Evolutionary conservation across 108 stramenopile species (phyloP).

Genomic region (Skeletonema tropicum): DNA sequence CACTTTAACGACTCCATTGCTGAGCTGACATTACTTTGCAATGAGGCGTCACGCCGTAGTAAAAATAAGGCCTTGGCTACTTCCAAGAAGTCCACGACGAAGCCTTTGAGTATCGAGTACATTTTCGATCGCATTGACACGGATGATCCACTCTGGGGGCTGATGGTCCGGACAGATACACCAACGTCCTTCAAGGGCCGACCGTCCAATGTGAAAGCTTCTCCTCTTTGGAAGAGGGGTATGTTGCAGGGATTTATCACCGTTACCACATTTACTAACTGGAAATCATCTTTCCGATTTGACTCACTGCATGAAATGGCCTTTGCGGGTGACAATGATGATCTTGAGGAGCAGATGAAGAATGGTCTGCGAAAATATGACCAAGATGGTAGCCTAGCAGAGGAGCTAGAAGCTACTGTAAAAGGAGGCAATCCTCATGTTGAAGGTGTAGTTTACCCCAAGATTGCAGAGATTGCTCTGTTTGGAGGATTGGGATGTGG

Average conservation of each 20-base stretch:
- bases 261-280: constrained; percentile 90
- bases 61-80: constrained; percentile 1
- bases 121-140: constrained; percentile 92
- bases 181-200: constrained; percentile 35
- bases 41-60: constrained; percentile 81
- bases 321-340: constrained; percentile 68
- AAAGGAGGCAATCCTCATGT: constrained; percentile 86
- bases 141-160: constrained; percentile 89
- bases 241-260: constrained; percentile 91
- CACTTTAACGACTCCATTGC: constrained; percentile 81
- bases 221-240: constrained; percentile 55
- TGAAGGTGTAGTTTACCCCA: constrained; percentile 92
- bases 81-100: constrained; percentile 34
- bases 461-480: constrained; percentile 88
- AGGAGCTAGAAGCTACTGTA: constrained; percentile 70
- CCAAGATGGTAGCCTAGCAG: constrained; percentile 63
- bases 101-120: constrained; percentile 90
- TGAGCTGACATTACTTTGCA: constrained; percentile 88
- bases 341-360: constrained; percentile 44
- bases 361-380: constrained; percentile 60
- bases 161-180: constrained; percentile 64
- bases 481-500: constrained; percentile 81
- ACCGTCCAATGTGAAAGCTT: constrained; percentile 28
- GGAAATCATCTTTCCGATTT: constrained; percentile 90
- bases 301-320: constrained; percentile 83